Evolutionary conservation across 1,284 basidiomycete species (phyloP).

Genomic region (Rhodotorula mucilaginosa): DNA sequence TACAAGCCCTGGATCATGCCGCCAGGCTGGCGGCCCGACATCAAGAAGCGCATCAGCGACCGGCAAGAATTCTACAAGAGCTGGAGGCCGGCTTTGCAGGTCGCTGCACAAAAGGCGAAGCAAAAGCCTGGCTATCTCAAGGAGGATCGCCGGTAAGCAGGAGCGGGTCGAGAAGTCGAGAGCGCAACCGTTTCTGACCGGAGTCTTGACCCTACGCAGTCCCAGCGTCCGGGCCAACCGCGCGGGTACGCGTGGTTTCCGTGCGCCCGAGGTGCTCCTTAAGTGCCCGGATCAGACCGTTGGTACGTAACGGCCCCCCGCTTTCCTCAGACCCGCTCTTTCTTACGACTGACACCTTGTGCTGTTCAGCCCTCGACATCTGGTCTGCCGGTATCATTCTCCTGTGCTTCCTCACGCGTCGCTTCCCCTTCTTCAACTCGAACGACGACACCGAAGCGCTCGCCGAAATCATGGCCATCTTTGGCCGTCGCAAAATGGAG

Average conservation of each 20-base stretch:
- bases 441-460: conserved; percentile 92
- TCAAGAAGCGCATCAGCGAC: conserved; percentile 35
- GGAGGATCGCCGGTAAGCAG: conserved; percentile 50
- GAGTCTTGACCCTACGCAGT: conserved; percentile 26
- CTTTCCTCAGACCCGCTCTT: not conserved
- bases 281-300: conserved; percentile 94
- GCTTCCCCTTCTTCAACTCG: conserved; percentile 93
- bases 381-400: conserved; percentile 95
- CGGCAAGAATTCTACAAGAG: conserved; percentile 39
- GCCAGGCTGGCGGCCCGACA: conserved; percentile 14
- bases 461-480: conserved; percentile 87
- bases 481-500: conserved; percentile 82
- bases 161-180: too few relatives aligned
- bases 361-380: conserved; percentile 78
- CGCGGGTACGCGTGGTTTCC: conserved; percentile 93
- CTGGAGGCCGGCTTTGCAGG: conserved; percentile 56
- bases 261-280: conserved; percentile 91
- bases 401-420: conserved; percentile 84
- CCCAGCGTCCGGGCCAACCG: conserved; percentile 90
- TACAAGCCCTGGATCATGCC: conserved; percentile 30
- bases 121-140: conserved; percentile 49
- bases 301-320: conserved; percentile 56
- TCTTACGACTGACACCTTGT: not conserved
- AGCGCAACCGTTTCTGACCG: not conserved
- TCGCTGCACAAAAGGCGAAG: conserved; percentile 48